phyloP scores from a whole-genome alignment of 2,329 filamentous ascomycete genomes.

The Fusarium chlamydosporum region DNA sequence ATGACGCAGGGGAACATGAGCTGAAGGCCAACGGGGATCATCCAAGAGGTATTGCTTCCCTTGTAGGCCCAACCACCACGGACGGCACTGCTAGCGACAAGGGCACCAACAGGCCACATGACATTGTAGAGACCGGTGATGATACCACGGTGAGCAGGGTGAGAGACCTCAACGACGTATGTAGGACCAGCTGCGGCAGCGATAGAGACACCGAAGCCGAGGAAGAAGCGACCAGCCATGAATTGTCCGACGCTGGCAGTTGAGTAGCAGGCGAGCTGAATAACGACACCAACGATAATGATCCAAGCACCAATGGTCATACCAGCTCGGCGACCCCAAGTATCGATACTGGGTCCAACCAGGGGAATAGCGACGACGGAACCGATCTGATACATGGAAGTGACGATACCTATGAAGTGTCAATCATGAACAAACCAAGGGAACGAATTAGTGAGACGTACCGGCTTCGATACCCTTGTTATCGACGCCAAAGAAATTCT shows the following conservation, averaged over 20 bases:
- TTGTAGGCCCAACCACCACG: conserved; percentile 57
- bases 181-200: conserved; percentile 62
- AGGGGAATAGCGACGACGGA: conserved; percentile 64
- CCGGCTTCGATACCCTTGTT: conserved; percentile 47
- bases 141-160: conserved; percentile 62
- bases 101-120: conserved; percentile 62
- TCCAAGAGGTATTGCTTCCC: conserved; percentile 55
- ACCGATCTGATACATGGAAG: conserved; percentile 65
- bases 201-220: conserved; percentile 69
- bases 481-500: conserved; percentile 60
- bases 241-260: conserved; percentile 56
- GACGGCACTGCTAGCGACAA: conserved; percentile 63
- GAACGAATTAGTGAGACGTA: conserved; percentile 5
- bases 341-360: conserved; percentile 64
- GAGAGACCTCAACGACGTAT: conserved; percentile 63
- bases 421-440: background rate
- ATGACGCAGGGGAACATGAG: conserved; percentile 58
- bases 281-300: conserved; percentile 61
- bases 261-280: conserved; percentile 59
- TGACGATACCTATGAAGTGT: conserved; percentile 44
- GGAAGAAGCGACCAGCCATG: conserved; percentile 70
- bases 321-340: conserved; percentile 62
- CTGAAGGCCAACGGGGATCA: conserved; percentile 59
- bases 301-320: conserved; percentile 62
- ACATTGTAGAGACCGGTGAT: conserved; percentile 70